Evolutionary conservation across 306 rosid species (phyloP).

Genomic region (Rosa multiflora): DNA sequence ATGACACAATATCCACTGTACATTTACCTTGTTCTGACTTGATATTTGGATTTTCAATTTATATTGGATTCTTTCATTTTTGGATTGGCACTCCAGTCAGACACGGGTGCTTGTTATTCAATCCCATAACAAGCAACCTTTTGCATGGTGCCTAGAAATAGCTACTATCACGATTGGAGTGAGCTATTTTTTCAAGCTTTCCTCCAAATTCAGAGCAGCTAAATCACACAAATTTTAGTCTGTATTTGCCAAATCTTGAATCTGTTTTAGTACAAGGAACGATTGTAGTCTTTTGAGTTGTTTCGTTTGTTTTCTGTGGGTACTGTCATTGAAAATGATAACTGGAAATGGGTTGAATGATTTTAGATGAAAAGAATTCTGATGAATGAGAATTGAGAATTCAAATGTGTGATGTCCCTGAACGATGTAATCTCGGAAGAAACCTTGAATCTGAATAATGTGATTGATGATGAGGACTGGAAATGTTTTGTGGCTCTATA

Average conservation of each 20-base stretch:
- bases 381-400: neutral
- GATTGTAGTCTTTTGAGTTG: neutral
- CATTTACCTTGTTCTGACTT: neutral
- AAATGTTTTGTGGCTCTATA: conserved; percentile 12
- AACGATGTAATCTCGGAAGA: neutral
- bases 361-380: too few species aligned
- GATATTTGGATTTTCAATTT: neutral
- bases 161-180: conserved; percentile 61
- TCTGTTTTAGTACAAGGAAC: neutral
- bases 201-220: conserved; percentile 53
- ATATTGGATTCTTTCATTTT: neutral
- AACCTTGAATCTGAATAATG: neutral
- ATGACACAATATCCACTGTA: conserved; percentile 47
- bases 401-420: neutral
- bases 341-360: neutral
- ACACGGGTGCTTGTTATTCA: conserved; percentile 72
- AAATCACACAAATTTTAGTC: conserved; percentile 5
- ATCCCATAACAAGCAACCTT: conserved; percentile 56
- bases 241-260: neutral
- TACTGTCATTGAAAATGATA: neutral
- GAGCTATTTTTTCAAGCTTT: conserved; percentile 18
- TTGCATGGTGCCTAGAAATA: conserved; percentile 48
- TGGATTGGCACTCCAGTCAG: conserved; percentile 53
- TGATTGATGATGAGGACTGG: neutral
- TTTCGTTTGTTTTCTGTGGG: neutral